phyloP scores from a whole-genome alignment of 192 early-diverging fungal species.

The Podila clonocystis region DNA sequence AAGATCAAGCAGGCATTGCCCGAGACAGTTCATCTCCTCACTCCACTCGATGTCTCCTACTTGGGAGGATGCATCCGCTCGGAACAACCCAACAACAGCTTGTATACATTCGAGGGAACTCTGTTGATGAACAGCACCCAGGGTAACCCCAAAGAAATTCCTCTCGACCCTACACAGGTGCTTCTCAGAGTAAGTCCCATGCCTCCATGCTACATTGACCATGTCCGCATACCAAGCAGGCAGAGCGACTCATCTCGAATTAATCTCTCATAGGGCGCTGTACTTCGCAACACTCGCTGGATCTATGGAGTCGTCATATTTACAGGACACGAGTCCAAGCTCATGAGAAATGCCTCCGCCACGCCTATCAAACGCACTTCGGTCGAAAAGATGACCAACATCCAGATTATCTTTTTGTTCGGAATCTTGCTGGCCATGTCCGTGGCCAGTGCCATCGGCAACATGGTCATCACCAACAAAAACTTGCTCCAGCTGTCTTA shows the following conservation, averaged over 20 bases:
- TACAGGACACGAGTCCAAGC: constrained; percentile 97
- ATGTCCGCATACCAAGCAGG: not conserved
- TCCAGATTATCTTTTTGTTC: constrained; percentile 95
- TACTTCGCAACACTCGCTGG: constrained; percentile 95
- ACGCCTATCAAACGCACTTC: constrained; percentile 94
- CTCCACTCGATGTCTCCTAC: constrained; percentile 71
- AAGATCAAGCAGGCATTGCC: constrained; percentile 95
- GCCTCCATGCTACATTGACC: not conserved
- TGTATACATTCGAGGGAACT: constrained; percentile 95
- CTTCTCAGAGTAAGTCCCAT: constrained; percentile 70
- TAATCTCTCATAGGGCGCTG: constrained; percentile 69
- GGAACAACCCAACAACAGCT: constrained; percentile 93
- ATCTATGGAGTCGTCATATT: constrained; percentile 92
- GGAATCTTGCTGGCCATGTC: constrained; percentile 85
- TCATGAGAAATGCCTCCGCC: constrained; percentile 93
- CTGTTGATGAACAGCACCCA: constrained; percentile 63
- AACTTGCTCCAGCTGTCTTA: constrained; percentile 33
- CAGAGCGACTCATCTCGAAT: not conserved
- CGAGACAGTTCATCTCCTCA: constrained; percentile 81
- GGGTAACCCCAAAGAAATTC: constrained; percentile 69
- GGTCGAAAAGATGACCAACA: constrained; percentile 91
- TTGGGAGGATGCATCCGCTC: constrained; percentile 84
- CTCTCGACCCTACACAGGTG: constrained; percentile 93
- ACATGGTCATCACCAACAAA: constrained; percentile 66
- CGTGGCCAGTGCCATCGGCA: constrained; percentile 87